Evolutionary conservation across 805 yeast species (phyloP).

Genomic region (Candida broadrunensis): DNA sequence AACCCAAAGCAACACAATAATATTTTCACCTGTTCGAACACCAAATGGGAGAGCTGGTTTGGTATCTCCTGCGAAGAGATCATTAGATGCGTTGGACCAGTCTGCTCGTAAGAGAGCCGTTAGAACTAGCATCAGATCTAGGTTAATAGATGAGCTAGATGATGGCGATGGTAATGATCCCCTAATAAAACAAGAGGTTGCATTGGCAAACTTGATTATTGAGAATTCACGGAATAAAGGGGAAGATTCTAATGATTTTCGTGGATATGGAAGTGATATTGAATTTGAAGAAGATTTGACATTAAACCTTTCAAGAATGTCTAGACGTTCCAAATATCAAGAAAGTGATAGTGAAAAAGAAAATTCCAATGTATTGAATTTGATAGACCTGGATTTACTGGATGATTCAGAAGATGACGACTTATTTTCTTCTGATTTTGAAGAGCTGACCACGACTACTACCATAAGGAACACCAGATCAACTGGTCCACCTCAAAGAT

Average conservation of each 20-base stretch:
- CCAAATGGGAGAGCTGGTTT: constrained; percentile 48
- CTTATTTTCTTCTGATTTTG: background rate
- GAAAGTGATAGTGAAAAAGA: constrained; percentile 4
- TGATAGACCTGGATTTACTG: background rate
- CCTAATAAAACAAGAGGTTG: constrained; percentile 26
- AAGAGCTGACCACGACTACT: background rate
- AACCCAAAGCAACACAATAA: background rate
- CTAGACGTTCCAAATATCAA: background rate
- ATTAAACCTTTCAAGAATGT: background rate
- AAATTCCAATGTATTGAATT: background rate
- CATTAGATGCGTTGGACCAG: constrained; percentile 35
- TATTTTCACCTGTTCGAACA: constrained; percentile 25
- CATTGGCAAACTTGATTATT: constrained; percentile 43
- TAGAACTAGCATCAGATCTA: constrained; percentile 23
- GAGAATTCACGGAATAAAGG: constrained; percentile 15
- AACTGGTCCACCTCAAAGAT: background rate
- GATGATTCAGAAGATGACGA: background rate
- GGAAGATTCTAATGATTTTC: constrained; percentile 8
- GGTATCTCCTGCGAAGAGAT: constrained; percentile 40
- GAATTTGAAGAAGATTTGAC: constrained; percentile 14
- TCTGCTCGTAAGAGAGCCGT: constrained; percentile 52
- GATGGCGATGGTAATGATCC: constrained; percentile 19
- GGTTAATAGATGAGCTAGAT: constrained; percentile 33
- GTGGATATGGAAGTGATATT: constrained; percentile 11
- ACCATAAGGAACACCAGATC: background rate